Conservation (phyloP, 192 early-diverging fungal genomes). For the Chytriomyces sp. region DNA sequence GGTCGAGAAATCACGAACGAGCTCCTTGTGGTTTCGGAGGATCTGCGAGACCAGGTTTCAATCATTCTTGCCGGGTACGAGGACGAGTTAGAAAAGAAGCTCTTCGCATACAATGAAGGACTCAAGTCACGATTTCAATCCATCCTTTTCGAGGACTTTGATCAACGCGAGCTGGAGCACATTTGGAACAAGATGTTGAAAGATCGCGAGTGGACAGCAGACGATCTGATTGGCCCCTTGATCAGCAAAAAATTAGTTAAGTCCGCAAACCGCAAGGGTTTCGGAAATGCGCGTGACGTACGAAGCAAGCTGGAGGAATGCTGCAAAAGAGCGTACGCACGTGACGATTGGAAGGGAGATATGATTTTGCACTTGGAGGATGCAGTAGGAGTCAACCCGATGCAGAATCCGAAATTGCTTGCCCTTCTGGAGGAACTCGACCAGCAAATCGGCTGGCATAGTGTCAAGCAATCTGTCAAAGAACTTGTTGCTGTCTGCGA, state of each 20-base stretch:
- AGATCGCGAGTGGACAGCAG: slow-evolving; percentile 34
- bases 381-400: slow-evolving; percentile 38
- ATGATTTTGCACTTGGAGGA: slow-evolving; percentile 26
- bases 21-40: slow-evolving; percentile 32
- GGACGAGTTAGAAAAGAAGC: slow-evolving; percentile 41
- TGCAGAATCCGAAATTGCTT: slow-evolving; percentile 34
- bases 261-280: slow-evolving; percentile 35
- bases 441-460: slow-evolving; percentile 34
- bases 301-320: slow-evolving; percentile 35
- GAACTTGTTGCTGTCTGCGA: slow-evolving; percentile 35
- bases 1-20: slow-evolving; percentile 39
- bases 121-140: slow-evolving; percentile 37
- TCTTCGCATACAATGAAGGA: slow-evolving; percentile 42
- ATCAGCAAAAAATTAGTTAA: slow-evolving; percentile 28
- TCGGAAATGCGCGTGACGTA: slow-evolving; percentile 46
- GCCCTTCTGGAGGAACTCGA: slow-evolving; percentile 34
- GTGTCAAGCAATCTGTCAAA: slow-evolving; percentile 34
- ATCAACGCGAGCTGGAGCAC: slow-evolving; percentile 29
- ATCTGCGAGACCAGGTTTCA: slow-evolving; percentile 37
- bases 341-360: slow-evolving; percentile 26
- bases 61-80: slow-evolving; percentile 45
- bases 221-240: slow-evolving; percentile 27
- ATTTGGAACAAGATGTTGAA: slow-evolving; percentile 39
- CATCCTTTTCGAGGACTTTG: slow-evolving; percentile 42
- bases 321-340: slow-evolving; percentile 33